Base-by-base conservation (phyloP, 371 early-diverging fungal genomes). In the Mortierella sp. region DNA sequence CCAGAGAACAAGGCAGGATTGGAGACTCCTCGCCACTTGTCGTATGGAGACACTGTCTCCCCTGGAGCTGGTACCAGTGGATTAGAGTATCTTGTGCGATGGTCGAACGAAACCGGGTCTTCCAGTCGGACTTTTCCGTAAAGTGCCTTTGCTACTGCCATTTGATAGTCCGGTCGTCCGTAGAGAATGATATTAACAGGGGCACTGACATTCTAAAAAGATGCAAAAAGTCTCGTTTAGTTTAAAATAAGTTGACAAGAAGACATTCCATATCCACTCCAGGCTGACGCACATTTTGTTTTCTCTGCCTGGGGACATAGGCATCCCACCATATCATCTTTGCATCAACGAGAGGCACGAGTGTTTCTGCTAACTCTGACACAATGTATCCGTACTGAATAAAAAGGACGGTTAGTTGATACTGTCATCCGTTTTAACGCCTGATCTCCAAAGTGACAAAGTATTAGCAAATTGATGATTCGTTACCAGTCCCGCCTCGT, bases 241-340 rank as follows among this genome's bases (percentile, higher is more conserved):
- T 54, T 14, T 54, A 54, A 6, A 20, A 9, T 9, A 54, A 40
- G 5, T 40, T 40, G 14, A 9, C 14, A 1, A 40, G 9, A 40
- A 40, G 12, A 40, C 43, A 9, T 9, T 14, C 43, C 43, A 40
- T 40, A 40, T 40, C 6, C n/a, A 49, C 5, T 49, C 26, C 9
- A 57, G 3, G 18, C 12, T 28, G 57, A 32, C 71, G 28, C 74
- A 79, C 80, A 35, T 79, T 79, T 14, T 68, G 72, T 32, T 79
- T 79, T 28, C 60, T 59, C 55, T 80, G 70, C 5, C 80, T 62
- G 26, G 84, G 83, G 0, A 84, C 80, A 18, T 35, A 63, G 2
- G 84, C 81, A 20, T 84, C 84, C 73, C 81, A 80, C 84, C 84
- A 84, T 12, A 84, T 72, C 66, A 84, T 64, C 14, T 80, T 72